Conservation (phyloP, 2,329 filamentous ascomycete genomes). For the Rhynchosporium agropyri region DNA sequence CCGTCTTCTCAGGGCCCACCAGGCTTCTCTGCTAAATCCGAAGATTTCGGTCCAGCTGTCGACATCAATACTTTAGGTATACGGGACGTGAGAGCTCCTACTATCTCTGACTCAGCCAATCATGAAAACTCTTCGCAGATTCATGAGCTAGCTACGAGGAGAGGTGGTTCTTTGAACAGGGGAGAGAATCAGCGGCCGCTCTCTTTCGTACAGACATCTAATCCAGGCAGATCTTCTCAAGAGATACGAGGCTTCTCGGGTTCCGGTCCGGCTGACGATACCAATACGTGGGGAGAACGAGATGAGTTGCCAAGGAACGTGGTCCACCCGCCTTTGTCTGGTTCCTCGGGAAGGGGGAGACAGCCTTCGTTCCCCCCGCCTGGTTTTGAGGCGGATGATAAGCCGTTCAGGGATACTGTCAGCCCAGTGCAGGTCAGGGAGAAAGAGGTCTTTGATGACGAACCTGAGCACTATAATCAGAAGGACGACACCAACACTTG, state of each 20-base stretch:
- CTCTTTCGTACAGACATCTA: no score
- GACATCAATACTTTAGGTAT: constrained; percentile 15
- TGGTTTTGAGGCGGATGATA: constrained; percentile 8
- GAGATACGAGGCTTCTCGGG: no score
- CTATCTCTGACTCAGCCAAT: no score
- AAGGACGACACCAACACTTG: constrained; percentile 3
- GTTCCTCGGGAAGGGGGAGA: neutral
- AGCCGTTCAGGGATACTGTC: neutral
- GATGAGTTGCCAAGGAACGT: neutral
- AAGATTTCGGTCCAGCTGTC: neutral
- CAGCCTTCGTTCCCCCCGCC: constrained; percentile 7
- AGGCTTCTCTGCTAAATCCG: neutral
- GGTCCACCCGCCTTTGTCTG: neutral
- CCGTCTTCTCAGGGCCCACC: neutral
- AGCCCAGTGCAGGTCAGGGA: neutral
- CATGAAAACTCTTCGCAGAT: no score
- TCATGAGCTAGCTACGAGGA: no score
- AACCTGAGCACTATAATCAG: neutral
- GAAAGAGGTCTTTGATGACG: neutral
- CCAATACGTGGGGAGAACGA: constrained; percentile 14
- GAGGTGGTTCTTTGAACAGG: no score
- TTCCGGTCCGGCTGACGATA: neutral
- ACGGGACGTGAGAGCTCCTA: neutral
- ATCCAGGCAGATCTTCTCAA: no score
- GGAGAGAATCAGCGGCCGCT: no score